A percentile compares a stretch with the other conserved stretches of the same genome.
Evolutionary conservation across 2,329 filamentous ascomycete genomes (phyloP).

Genomic region (Aspergillus quadricinctus): DNA sequence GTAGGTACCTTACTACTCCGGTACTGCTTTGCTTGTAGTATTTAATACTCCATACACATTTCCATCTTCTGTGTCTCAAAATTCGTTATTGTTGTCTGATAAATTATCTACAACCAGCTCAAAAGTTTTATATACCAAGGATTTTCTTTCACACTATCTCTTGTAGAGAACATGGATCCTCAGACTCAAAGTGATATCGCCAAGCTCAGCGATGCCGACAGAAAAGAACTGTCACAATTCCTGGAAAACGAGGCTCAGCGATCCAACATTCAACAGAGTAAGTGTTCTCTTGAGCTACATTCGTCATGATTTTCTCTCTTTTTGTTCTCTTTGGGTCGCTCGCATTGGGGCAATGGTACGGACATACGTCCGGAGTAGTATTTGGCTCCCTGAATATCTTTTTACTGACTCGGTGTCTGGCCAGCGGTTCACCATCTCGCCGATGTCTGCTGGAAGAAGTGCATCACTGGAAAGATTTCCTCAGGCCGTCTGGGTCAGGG

Average conservation of each 20-base stretch:
- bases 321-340: not conserved
- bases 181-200: slow-evolving; percentile 57
- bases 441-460: slow-evolving; percentile 93
- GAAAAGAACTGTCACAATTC: slow-evolving; percentile 82
- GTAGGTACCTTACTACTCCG: too few species aligned
- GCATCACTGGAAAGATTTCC: slow-evolving; percentile 70
- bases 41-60: not conserved
- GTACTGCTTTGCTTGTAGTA: not conserved
- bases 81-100: not conserved
- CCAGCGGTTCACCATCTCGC: slow-evolving; percentile 63
- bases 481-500: slow-evolving; percentile 66
- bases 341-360: not conserved
- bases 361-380: not conserved
- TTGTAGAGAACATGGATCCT: slow-evolving; percentile 28
- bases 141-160: not conserved
- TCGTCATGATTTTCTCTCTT: not conserved
- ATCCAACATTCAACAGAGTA: slow-evolving; percentile 53
- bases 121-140: not conserved
- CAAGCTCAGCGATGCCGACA: slow-evolving; percentile 75
- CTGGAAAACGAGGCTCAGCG: slow-evolving; percentile 81
- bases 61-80: not conserved
- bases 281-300: slow-evolving; percentile 13
- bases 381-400: not conserved
- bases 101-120: not conserved
- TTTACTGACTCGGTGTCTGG: slow-evolving; percentile 7